Evolutionary conservation across 2,329 filamentous ascomycete genomes (phyloP), one percentile per base, ranked within the genome.

Genomic region (Lasiodiplodia hormozganensis): DNA sequence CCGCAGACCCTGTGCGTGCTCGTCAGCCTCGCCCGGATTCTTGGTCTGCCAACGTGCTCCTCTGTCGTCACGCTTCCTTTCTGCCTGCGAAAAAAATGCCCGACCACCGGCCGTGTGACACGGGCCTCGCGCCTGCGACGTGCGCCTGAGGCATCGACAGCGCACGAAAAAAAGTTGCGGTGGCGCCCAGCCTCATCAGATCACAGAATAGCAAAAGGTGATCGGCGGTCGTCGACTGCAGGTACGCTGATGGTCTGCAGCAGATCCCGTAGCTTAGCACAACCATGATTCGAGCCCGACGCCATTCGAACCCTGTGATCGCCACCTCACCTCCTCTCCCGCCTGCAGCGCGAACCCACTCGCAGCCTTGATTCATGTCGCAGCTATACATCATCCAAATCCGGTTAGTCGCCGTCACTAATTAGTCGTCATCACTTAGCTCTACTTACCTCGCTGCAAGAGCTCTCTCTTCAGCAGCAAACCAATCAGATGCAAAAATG

Each of bases 1-100:
- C 18, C 11, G 11, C 6, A 18, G 40, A n/a, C 62, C 23, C 54
- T 56, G 38, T 21, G n/a, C 21, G 31, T 47, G 34, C 18, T 25
- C n/a, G n/a, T 8, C 57, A 16, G 56, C 56, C 56, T 25, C 34
- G 56, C 57, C 25, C 40, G 11, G 40, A 21, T 25, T 23, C 25
- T 43, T 31, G 16, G 40, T 23, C 40, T 21, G 25, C 38, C 40
- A 28, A 49, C 60, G 47, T 36, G 31, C 28, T 28, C 28, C 31
- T 53, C 10, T 49, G 43, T 52, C 58, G 28, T 40, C 25, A n/a
- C 58, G 28, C 58, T 49, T 49, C 16, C 56, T n/a, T 47, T 36
- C 47, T 49, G 18, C 25, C 16, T n/a, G 40, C 28, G 3, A 3
- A 25, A n/a, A n/a, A 47, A 47, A 18, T 28, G 38, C 25, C 58